Evolutionary conservation across 352 stramenopile species (phyloP).

Genomic region (Phytophthora quininea): DNA sequence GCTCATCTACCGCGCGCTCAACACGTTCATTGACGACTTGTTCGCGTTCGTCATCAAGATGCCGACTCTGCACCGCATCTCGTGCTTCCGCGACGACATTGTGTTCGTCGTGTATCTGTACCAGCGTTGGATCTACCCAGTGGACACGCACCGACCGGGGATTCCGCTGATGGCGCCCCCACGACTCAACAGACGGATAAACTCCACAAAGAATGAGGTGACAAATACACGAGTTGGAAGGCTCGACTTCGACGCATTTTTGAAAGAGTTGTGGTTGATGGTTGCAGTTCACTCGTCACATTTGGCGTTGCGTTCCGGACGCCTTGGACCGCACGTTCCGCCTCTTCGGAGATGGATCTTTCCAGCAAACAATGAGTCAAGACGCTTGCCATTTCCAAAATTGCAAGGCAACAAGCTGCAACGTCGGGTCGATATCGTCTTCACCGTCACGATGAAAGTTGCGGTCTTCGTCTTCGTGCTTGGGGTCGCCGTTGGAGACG

Average conservation of each 20-base stretch:
- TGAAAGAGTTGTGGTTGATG: too few relatives aligned
- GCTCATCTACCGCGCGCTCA: constrained; percentile 94
- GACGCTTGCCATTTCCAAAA: neutral
- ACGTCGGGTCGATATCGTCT: neutral
- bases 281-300: too few relatives aligned
- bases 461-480: constrained; percentile 13
- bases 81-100: constrained; percentile 91
- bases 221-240: too few relatives aligned
- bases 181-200: constrained; percentile 17
- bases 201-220: constrained; percentile 28
- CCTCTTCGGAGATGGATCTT: too few relatives aligned
- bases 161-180: constrained; percentile 24
- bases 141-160: constrained; percentile 59
- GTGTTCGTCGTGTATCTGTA: constrained; percentile 92
- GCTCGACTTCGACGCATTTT: too few relatives aligned
- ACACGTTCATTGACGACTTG: constrained; percentile 94
- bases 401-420: neutral
- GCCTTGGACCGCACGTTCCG: too few relatives aligned
- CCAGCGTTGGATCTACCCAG: constrained; percentile 92
- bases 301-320: too few relatives aligned
- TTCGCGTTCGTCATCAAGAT: constrained; percentile 93
- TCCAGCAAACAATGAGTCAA: too few relatives aligned
- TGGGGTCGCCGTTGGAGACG: constrained; percentile 8
- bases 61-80: constrained; percentile 91
- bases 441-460: constrained; percentile 17